Base-by-base conservation (phyloP, 495 filamentous ascomycete species). In the Terfezia claveryi region DNA sequence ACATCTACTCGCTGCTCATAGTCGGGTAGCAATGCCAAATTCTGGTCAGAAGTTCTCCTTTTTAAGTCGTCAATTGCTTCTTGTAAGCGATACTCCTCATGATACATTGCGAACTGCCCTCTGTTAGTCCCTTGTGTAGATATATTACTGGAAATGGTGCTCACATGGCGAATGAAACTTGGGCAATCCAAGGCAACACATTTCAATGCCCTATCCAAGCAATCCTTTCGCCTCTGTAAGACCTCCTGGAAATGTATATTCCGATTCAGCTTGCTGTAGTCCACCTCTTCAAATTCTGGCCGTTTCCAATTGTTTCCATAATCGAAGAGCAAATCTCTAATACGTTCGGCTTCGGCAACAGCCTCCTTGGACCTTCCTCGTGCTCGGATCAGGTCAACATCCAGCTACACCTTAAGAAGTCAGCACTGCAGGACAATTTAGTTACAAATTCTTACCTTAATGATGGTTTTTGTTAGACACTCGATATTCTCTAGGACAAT, bases 1-100 rank as follows among this genome's bases (percentile, higher is more conserved):
- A 96, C 91, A 50, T 80, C 78, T 57, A 95, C 84, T 38, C 91
- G 81, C 69, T 96, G 92, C 64, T 95, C 84, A 63, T 98, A 98
- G 69, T 98, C 92, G 0, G 91, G 91, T n/a, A 98, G 76, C 1
- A 98, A 77, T 63, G 94, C 89, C 1, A 98, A 77, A 60, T 96
- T 98, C 64, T 94, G 88, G 69, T 96, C 87, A 7, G 88, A 93
- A 71, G 96, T 89, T 20, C 86, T 70, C 64, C 83, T 80, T 50
- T 86, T 82, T 56, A 98, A 72, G 56, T 86, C 77, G 2, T 77
- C 74, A 60, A 98, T 94, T 57, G 89, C 87, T 61, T 92, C 85
- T 64, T 87, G 81, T 62, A 98, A 83, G 49, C 87, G 72, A 86
- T 87, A 94, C 69, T 94, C 83, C 64, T 94, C 85, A 62, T 95